Percentiles rank a stretch among this genome's conserved stretches.
Conservation (phyloP, 1,139 yeast genomes). For the Candida neerlandica region DNA sequence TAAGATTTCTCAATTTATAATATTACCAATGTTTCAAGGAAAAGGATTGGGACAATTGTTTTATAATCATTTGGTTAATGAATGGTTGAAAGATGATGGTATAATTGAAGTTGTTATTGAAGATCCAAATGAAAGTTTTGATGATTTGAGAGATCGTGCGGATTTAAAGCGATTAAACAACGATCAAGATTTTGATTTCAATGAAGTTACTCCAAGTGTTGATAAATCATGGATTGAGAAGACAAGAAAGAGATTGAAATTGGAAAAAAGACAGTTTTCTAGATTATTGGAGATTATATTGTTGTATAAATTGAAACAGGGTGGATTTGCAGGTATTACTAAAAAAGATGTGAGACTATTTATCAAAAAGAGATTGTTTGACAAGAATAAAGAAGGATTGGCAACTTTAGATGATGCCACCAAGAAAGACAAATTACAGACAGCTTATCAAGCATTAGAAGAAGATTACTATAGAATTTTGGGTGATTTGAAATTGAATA, state of each 20-base stretch:
- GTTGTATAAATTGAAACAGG: slow-evolving; percentile 41
- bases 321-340: slow-evolving; percentile 24
- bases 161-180: slow-evolving; percentile 61
- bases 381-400: slow-evolving; percentile 79
- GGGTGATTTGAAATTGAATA: slow-evolving; percentile 33
- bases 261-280: slow-evolving; percentile 78
- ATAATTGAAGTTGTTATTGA: slow-evolving; percentile 86
- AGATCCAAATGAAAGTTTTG: slow-evolving; percentile 93
- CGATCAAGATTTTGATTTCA: slow-evolving; percentile 25
- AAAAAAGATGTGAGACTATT: slow-evolving; percentile 53
- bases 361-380: slow-evolving; percentile 72
- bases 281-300: slow-evolving; percentile 78
- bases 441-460: slow-evolving; percentile 68
- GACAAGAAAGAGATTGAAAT: slow-evolving; percentile 48
- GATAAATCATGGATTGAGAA: slow-evolving; percentile 48
- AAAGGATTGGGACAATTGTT: slow-evolving; percentile 69
- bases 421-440: slow-evolving; percentile 68
- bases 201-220: slow-evolving; percentile 25
- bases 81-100: slow-evolving; percentile 54
- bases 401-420: slow-evolving; percentile 63
- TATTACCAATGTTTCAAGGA: slow-evolving; percentile 80
- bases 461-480: slow-evolving; percentile 68
- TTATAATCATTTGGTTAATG: slow-evolving; percentile 55
- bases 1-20: slow-evolving; percentile 84
- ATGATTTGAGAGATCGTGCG: slow-evolving; percentile 82